These are phyloP conservation scores for Pythium diclinum DNA, from an alignment of 352 stramenopile genomes.

Conservation along the genomic window DNA sequence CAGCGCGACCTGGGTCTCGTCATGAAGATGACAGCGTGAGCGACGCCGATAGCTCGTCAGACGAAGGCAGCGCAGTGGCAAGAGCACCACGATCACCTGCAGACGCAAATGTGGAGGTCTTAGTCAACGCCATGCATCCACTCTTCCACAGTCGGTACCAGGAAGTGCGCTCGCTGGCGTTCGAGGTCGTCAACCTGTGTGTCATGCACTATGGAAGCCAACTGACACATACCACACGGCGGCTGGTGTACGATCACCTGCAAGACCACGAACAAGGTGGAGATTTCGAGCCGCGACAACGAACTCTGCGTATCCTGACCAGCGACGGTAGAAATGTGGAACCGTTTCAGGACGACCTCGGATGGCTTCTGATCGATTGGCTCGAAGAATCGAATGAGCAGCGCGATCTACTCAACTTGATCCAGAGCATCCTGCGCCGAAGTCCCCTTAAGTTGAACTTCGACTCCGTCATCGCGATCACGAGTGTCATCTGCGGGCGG, in stretches of 20 bases:
- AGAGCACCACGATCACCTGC: constrained; percentile 1
- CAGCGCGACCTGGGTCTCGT: not conserved
- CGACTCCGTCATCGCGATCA: constrained; percentile 68
- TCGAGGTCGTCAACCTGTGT: constrained; percentile 71
- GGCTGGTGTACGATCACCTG: constrained; percentile 56
- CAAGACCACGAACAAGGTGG: constrained; percentile 39
- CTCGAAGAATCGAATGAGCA: constrained; percentile 82
- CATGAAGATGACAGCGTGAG: not conserved
- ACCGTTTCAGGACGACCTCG: constrained; percentile 67
- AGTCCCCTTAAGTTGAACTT: constrained; percentile 54
- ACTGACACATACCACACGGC: constrained; percentile 40
- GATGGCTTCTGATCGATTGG: constrained; percentile 70
- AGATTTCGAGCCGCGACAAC: constrained; percentile 64
- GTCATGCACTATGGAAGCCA: constrained; percentile 54
- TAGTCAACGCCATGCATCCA: constrained; percentile 65
- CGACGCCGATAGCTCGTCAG: not conserved
- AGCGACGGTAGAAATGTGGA: constrained; percentile 62
- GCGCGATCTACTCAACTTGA: constrained; percentile 63
- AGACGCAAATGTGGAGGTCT: constrained; percentile 37
- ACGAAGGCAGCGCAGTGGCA: not conserved
- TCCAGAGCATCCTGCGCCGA: constrained; percentile 69
- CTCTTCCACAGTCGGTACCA: constrained; percentile 71
- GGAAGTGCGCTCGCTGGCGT: constrained; percentile 65
- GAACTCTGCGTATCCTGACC: constrained; percentile 58
- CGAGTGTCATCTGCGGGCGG: constrained; percentile 56